Conservation (phyloP, 2,329 filamentous ascomycete species). For the Blastomyces emzantsi region DNA sequence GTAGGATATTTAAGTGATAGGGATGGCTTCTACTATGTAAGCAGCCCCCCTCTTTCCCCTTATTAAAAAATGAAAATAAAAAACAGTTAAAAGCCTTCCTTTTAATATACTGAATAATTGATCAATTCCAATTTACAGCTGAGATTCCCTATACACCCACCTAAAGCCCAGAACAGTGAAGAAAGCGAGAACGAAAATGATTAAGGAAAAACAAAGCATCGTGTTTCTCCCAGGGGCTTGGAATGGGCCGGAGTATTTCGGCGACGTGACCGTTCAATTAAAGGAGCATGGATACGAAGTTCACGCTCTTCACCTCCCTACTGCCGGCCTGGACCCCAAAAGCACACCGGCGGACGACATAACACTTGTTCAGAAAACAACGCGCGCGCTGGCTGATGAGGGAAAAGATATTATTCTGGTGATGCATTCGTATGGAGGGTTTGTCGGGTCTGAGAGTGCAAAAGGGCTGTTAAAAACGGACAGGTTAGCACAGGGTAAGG, state of each 20-base stretch:
- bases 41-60: too few relatives aligned
- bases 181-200: neutral
- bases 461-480: conserved; percentile 25
- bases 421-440: conserved; percentile 33
- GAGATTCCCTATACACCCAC: neutral
- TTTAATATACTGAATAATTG: neutral
- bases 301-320: conserved; percentile 23
- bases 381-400: conserved; percentile 21
- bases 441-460: conserved; percentile 23
- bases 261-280: conserved; percentile 22
- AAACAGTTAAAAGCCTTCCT: neutral
- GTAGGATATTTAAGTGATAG: neutral
- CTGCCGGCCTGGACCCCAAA: conserved; percentile 20
- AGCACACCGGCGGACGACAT: conserved; percentile 28
- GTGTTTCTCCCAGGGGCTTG: conserved; percentile 31
- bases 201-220: conserved; percentile 24
- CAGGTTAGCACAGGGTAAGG: conserved; percentile 21
- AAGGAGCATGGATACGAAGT: conserved; percentile 25
- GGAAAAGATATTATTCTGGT: conserved; percentile 28
- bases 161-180: neutral
- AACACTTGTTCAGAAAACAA: conserved; percentile 20
- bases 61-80: too few relatives aligned
- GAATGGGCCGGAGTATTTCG: conserved; percentile 25
- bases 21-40: neutral
- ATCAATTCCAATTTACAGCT: neutral